Percentiles rank a stretch among this genome's conserved stretches.
Conservation (phyloP, 495 filamentous ascomycete genomes). For the Usnea hakonensis region DNA sequence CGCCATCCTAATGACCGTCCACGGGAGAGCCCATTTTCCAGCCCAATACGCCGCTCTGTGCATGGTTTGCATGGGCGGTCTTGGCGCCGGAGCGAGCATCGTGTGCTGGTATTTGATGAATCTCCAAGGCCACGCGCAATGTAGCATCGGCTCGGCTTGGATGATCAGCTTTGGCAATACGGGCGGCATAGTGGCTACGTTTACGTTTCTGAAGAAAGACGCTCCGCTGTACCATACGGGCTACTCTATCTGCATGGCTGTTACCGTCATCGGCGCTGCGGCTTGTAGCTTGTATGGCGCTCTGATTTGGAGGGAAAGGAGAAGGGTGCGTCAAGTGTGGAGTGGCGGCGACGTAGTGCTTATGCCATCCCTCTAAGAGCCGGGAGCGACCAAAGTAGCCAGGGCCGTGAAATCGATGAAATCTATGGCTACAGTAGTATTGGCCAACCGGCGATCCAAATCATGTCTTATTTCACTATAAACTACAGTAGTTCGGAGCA, state of each 20-base stretch:
- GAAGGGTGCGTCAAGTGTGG: no score
- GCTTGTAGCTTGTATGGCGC: no score
- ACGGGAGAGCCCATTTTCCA: conserved; percentile 41
- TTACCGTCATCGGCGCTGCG: conserved; percentile 16
- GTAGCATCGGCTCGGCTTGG: conserved; percentile 30
- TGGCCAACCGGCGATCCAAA: no score
- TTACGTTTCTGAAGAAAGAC: conserved; percentile 32
- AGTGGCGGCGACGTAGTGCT: no score
- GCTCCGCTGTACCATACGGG: conserved; percentile 32
- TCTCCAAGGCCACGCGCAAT: conserved; percentile 27
- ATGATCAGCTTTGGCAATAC: conserved; percentile 31
- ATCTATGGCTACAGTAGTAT: no score
- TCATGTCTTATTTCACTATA: no score
- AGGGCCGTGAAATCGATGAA: no score
- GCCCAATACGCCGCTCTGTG: conserved; percentile 45
- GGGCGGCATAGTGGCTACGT: conserved; percentile 35
- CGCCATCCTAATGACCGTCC: conserved; percentile 48
- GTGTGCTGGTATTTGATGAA: conserved; percentile 34
- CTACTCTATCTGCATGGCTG: conserved; percentile 27
- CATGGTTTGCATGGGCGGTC: conserved; percentile 25
- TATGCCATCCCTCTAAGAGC: no score
- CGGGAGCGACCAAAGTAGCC: no score
- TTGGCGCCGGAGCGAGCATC: conserved; percentile 26
- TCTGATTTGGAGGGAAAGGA: no score
- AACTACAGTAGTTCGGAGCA: no score